Evolutionary conservation across 1,139 yeast species (phyloP), one percentile per base, ranked within the genome.

Genomic region (Magnusiomyces tetraspermus): DNA sequence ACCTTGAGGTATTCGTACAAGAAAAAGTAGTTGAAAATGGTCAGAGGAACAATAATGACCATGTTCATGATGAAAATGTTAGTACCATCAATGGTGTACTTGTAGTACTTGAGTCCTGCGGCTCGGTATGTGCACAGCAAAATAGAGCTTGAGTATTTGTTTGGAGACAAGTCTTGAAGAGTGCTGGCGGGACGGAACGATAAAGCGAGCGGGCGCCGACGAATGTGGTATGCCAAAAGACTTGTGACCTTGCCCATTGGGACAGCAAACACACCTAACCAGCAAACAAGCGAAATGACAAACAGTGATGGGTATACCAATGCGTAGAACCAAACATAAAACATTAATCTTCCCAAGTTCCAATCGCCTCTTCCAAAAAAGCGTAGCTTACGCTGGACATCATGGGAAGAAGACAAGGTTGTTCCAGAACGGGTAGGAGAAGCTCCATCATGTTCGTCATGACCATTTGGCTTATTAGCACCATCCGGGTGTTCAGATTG

Each of bases 1-100:
- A 77, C 65, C 1, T 72, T 74, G 21, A 84, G 67, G 38, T 69
- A 67, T 57, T 80, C 80, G 55, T 79, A 78, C 51, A 89, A 64
- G 1, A 85, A 63, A 63, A 76, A 89, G 63, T 79, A 88, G 67
- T 90, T 96, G 49, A 82, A 68, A 38, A 94, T 87, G 2, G 92
- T 94, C 67, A 89, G 87, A 3, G 85, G 65, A 13, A 92, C 97
- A 23, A 89, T 78, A 23, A 79, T 76, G 66, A 88, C 76, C 66
- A 92, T 73, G 64, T 92, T 94, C 68, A 92, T 83, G 65, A 94
- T 85, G 63, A 92, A 87, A 55, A 92, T 84, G 67, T 92, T 92
- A 5, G 97, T 90, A 56, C 98, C 98, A 61, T 88, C 97, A 53
- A 92, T 85, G 0, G 98, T 92, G 67, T 87, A 90, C 71, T 92